Base-by-base conservation (phyloP, 352 stramenopile species). In the Peronospora belbahrii region DNA sequence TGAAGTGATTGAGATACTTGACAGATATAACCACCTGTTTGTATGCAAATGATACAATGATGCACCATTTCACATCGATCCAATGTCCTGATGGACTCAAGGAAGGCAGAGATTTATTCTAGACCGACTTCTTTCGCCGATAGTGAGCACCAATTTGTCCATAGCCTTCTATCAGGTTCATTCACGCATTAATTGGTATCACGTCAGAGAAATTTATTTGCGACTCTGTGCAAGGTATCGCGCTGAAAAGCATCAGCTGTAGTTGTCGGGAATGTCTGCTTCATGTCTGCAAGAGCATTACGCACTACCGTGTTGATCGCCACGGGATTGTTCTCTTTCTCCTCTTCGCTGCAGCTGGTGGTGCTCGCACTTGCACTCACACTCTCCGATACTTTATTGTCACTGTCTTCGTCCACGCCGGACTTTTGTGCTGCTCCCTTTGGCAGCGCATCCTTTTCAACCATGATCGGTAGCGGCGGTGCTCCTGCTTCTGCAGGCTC, bases 321-420 rank as follows among this genome's bases (percentile, higher is more conserved):
- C 13, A 19, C 14, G 3, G n/a, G 27, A 17, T 22, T 58, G 20
- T 67, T 80, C 55, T 76, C 68, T 28, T 74, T 74, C 43, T 76
- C 62, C 10, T 61, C 65, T 38, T 70, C 48, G n/a, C 44, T 59
- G 18, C 52, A 65, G 40, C 47, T 55, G 20, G 23, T 51, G 17
- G 42, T 57, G 27, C 42, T 54, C 10, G 27, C 35, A 27, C 53
- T 56, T 42, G 28, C 52, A n/a, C 11, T 54, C 38, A 31, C 17
- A 20, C 34, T 58, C 32, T 22, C 31, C 30, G 24, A 19, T 30
- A 59, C n/a, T 20, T 56, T 45, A 14, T 41, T 60, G 24, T 64
- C 48, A 8, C n/a, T 38, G 9, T 43, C 31, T 22, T 47, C 25
- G 11, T 7, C 11, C 8, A 10, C 17, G 31, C 30, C 30, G 2